Evolutionary conservation across 306 rosid genomes (phyloP).

Genomic region (Gynostemma pentaphyllum): DNA sequence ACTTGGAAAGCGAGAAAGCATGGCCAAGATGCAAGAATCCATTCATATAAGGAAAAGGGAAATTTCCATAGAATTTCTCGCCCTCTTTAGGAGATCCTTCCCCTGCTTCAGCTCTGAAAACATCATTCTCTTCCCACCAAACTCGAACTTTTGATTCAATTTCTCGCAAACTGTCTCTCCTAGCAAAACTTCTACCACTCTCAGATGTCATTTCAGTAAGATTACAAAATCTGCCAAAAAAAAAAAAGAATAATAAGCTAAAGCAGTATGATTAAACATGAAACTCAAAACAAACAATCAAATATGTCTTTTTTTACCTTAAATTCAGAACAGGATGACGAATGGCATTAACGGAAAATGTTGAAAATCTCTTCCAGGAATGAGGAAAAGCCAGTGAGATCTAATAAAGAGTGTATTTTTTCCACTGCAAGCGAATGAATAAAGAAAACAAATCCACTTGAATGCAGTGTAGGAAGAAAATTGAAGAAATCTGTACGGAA

Average conservation of each 20-base stretch:
- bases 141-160: conserved; percentile 50
- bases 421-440: too few relatives aligned
- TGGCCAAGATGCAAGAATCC: conserved; percentile 82
- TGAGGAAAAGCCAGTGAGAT: conserved; percentile 12
- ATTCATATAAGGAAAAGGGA: conserved; percentile 91
- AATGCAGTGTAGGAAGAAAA: too few relatives aligned
- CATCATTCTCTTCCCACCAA: conserved; percentile 77
- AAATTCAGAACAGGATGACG: background rate
- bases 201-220: conserved; percentile 53
- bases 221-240: conserved; percentile 41
- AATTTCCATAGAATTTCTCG: conserved; percentile 82
- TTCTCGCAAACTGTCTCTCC: conserved; percentile 65
- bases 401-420: too few relatives aligned
- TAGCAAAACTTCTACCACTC: conserved; percentile 57
- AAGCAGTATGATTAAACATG: too few relatives aligned
- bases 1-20: conserved; percentile 64
- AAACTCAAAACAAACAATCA: too few relatives aligned
- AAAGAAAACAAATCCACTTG: too few relatives aligned
- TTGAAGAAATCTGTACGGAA: too few relatives aligned
- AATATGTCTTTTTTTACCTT: background rate
- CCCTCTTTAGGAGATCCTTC: conserved; percentile 45
- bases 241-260: too few relatives aligned
- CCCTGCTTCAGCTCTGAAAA: conserved; percentile 65
- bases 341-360: background rate
- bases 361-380: background rate